A percentile compares a stretch with the other conserved stretches of the same genome.
These are phyloP conservation scores for Yarrowia sp. DNA, from an alignment of 805 yeast species.

Conservation along the genomic window DNA sequence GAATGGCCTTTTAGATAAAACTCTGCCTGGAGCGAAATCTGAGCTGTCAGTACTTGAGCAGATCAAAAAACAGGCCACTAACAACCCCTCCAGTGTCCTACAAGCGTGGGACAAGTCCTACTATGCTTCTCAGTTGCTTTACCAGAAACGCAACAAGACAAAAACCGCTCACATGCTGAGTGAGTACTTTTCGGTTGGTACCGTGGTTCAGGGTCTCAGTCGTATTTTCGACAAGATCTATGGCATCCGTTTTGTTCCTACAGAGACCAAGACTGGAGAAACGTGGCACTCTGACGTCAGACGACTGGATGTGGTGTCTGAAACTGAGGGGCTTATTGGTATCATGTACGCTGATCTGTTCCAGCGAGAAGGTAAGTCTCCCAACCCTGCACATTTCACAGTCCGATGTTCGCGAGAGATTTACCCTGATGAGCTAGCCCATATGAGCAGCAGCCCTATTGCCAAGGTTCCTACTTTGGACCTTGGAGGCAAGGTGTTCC, in stretches of 20 bases:
- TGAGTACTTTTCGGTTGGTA: slow-evolving; percentile 77
- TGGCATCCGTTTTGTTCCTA: slow-evolving; percentile 74
- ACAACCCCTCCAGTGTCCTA: slow-evolving; percentile 39
- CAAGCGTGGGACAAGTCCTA: slow-evolving; percentile 94
- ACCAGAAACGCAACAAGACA: slow-evolving; percentile 37
- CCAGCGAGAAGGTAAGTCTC: slow-evolving; percentile 69
- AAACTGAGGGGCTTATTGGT: slow-evolving; percentile 64
- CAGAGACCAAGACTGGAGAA: slow-evolving; percentile 63
- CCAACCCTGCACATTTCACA: slow-evolving; percentile 93
- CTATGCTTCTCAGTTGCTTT: slow-evolving; percentile 41
- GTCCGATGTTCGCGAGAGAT: slow-evolving; percentile 89
- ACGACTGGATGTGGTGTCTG: slow-evolving; percentile 71
- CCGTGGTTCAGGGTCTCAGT: slow-evolving; percentile 80
- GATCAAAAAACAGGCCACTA: slow-evolving; percentile 40
- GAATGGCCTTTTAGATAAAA: slow-evolving; percentile 52
- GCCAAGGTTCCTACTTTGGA: slow-evolving; percentile 20
- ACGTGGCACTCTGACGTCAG: slow-evolving; percentile 88
- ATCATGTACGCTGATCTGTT: slow-evolving; percentile 85
- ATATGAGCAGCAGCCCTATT: neutral
- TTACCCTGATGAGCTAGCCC: slow-evolving; percentile 31
- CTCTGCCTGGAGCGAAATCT: slow-evolving; percentile 51
- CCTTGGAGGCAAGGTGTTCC: slow-evolving; percentile 52
- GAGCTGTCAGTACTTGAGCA: slow-evolving; percentile 51
- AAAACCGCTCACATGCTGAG: slow-evolving; percentile 47
- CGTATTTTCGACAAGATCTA: slow-evolving; percentile 66